Evolutionary conservation across 768 basidiomycete species (phyloP).

Genomic region (Russula earlei): DNA sequence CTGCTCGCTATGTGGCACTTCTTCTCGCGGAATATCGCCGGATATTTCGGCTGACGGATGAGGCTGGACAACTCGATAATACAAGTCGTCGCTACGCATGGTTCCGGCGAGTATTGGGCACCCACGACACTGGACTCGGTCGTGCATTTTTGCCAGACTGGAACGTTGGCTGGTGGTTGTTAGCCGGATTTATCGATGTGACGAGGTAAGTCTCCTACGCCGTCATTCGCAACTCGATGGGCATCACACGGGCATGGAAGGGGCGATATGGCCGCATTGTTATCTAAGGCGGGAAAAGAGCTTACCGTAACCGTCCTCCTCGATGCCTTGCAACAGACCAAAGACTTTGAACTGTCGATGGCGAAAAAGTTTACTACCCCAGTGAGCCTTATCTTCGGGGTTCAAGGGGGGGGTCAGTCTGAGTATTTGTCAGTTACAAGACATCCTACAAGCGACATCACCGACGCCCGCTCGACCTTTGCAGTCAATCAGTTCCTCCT

Average conservation of each 20-base stretch:
- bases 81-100: constrained; percentile 87
- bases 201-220: constrained; percentile 49
- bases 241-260: constrained; percentile 31
- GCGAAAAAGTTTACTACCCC: constrained; percentile 73
- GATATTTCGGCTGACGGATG: constrained; percentile 87
- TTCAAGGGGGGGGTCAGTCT: not conserved
- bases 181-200: constrained; percentile 82
- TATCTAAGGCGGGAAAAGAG: constrained; percentile 67
- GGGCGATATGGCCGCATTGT: constrained; percentile 71
- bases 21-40: constrained; percentile 94
- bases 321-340: constrained; percentile 76
- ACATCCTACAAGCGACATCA: constrained; percentile 48
- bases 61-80: constrained; percentile 95
- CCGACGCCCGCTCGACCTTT: constrained; percentile 40
- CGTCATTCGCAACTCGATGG: not conserved
- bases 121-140: constrained; percentile 82
- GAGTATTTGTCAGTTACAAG: constrained; percentile 40
- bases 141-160: constrained; percentile 78
- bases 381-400: constrained; percentile 30
- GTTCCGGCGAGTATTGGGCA: constrained; percentile 79
- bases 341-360: constrained; percentile 82
- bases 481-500: constrained; percentile 76
- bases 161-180: constrained; percentile 75
- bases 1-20: constrained; percentile 82
- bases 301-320: constrained; percentile 72